These are phyloP conservation scores for Fragaria vesca DNA, from an alignment of 306 rosid genomes.

Conservation along the genomic window DNA sequence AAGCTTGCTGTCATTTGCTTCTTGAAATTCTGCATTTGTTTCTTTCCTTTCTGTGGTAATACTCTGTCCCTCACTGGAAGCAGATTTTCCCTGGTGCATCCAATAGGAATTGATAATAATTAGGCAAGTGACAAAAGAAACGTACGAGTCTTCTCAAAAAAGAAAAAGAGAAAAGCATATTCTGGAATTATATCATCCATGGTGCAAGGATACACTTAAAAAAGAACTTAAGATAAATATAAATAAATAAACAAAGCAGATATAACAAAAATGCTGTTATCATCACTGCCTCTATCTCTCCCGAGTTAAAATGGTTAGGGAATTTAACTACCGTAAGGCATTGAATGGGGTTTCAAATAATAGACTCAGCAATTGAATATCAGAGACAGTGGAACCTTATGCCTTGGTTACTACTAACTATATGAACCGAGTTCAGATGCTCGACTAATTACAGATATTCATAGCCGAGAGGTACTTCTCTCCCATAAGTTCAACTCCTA, in stretches of 20 bases:
- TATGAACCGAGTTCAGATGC: not conserved
- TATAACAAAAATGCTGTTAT: not conserved
- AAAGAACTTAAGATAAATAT: not conserved
- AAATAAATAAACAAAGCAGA: not conserved
- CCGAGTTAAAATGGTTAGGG: not conserved
- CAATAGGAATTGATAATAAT: slow-evolving; percentile 20
- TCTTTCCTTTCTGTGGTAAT: slow-evolving; percentile 12
- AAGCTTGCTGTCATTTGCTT: slow-evolving; percentile 45
- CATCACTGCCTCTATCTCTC: not conserved
- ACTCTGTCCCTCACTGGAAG: slow-evolving; percentile 46
- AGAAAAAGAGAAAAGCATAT: not conserved
- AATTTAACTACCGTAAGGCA: not conserved
- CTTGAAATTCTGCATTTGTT: slow-evolving; percentile 26
- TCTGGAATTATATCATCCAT: not conserved
- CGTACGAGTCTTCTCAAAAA: not conserved
- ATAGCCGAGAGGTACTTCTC: not conserved
- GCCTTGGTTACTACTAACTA: not conserved
- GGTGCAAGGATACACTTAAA: not conserved
- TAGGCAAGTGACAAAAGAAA: not conserved
- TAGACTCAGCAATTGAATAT: not conserved
- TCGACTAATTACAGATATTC: not conserved
- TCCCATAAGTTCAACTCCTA: not conserved
- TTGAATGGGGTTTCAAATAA: not conserved
- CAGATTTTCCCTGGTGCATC: slow-evolving; percentile 62
- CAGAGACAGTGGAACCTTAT: not conserved